Evolutionary conservation across 2,329 filamentous ascomycete genomes (phyloP).

Genomic region (Volutella citrinella): DNA sequence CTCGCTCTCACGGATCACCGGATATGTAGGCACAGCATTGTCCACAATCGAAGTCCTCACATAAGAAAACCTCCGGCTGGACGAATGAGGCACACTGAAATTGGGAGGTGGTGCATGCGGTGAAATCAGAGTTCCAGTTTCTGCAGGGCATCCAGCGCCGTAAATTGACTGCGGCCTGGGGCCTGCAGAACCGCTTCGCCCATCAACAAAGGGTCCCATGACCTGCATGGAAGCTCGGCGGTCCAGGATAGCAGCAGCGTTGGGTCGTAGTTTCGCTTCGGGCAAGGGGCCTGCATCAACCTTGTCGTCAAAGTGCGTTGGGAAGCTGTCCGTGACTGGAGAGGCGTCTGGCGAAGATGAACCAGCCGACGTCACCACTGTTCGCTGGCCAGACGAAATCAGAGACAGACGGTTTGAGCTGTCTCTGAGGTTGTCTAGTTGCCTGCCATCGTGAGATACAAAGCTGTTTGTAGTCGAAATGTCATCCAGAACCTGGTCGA

Average conservation of each 20-base stretch:
- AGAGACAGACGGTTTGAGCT: conserved; percentile 56
- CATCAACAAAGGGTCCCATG: conserved; percentile 41
- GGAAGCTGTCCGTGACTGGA: conserved; percentile 51
- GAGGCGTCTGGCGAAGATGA: conserved; percentile 56
- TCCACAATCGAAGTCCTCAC: conserved; percentile 26
- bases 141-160: conserved; percentile 9
- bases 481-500: conserved; percentile 48
- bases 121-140: conserved; percentile 4
- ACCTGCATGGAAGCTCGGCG: conserved; percentile 52
- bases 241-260: conserved; percentile 49
- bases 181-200: conserved; percentile 27
- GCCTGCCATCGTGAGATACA: conserved; percentile 56
- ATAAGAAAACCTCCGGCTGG: conserved; percentile 44
- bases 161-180: conserved; percentile 20
- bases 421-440: conserved; percentile 56
- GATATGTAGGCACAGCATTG: conserved; percentile 12
- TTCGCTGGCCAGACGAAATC: conserved; percentile 59
- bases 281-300: conserved; percentile 14
- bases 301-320: conserved; percentile 18
- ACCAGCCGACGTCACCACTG: conserved; percentile 55
- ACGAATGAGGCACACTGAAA: conserved; percentile 50
- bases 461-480: conserved; percentile 56
- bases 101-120: conserved; percentile 38
- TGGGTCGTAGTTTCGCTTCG: conserved; percentile 46
- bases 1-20: conserved; percentile 13